A percentile compares a stretch with the other conserved stretches of the same genome.
These are phyloP conservation scores for Bretschneidera sinensis DNA, from an alignment of 345 rosid species.

Conservation along the genomic window DNA sequence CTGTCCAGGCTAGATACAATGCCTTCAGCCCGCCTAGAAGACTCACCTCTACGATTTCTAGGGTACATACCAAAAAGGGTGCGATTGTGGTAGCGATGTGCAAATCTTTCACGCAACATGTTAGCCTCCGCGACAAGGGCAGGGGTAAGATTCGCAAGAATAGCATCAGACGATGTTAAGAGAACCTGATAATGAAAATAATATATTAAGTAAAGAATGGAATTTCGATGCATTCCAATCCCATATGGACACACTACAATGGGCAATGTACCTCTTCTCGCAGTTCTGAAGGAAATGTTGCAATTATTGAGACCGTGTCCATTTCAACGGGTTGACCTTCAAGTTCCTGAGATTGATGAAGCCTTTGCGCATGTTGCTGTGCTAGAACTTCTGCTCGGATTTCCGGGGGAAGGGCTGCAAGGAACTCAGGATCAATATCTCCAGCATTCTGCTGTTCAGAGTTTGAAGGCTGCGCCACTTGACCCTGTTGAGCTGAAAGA, in stretches of 20 bases:
- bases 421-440: slow-evolving; percentile 96
- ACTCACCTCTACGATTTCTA: slow-evolving; percentile 89
- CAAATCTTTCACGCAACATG: slow-evolving; percentile 95
- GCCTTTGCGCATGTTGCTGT: slow-evolving; percentile 92
- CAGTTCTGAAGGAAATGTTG: slow-evolving; percentile 92
- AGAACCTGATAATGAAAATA: slow-evolving; percentile 55
- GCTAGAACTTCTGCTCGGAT: slow-evolving; percentile 92
- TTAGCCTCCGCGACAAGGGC: slow-evolving; percentile 98
- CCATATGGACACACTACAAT: too few relatives aligned
- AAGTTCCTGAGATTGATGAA: slow-evolving; percentile 89
- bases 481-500: slow-evolving; percentile 87
- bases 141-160: slow-evolving; percentile 94
- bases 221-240: neutral
- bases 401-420: slow-evolving; percentile 97
- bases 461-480: slow-evolving; percentile 67
- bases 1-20: slow-evolving; percentile 60
- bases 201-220: neutral
- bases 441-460: slow-evolving; percentile 64
- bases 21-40: slow-evolving; percentile 84
- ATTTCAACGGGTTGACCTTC: slow-evolving; percentile 99
- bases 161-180: slow-evolving; percentile 90
- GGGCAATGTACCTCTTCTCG: slow-evolving; percentile 76
- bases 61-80: slow-evolving; percentile 89
- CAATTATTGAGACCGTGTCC: slow-evolving; percentile 97
- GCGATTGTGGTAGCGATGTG: slow-evolving; percentile 81